Evolutionary conservation across 768 basidiomycete genomes (phyloP), one percentile per base, ranked within the genome.

Genomic region (Dentipellis sp.): DNA sequence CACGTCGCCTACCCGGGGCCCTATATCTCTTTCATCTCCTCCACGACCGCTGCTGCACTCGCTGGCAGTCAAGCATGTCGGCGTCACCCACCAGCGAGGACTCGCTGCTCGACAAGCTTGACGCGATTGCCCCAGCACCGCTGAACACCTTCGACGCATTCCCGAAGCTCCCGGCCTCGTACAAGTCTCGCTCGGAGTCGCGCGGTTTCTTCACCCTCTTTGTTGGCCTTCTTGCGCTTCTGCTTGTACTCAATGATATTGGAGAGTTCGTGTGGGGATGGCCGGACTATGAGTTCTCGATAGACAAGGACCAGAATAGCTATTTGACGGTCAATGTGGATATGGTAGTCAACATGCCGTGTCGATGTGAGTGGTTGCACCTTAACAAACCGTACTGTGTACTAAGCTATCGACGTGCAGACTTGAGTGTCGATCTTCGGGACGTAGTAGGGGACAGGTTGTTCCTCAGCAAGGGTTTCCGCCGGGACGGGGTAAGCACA

Each of bases 371-470:
- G 92, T 81, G 12, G 16, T 22, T 50, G 19, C 6, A 34, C 2
- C 14, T 17, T 5, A 48, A 35, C 35, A 35, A 50, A 11, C 54
- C 4, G 16, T 17, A 38, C 10, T 36, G 16, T 16, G 11, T 52
- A 55, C 51, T 35, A 10, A 10, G 3, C 29, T 60, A 40, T 34
- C 52, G 35, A 10, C 2, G 10, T 35, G 34, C 60, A 97, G 94
- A 78, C 66, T 73, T 98, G 52, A 85, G 82, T 50, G 87, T 97
- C 22, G 95, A 98, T 67, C 67, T 99, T 58, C 76, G 94, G 56
- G 95, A 99, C 67, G 89, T 88, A 0, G 78, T 97, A n/a, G 95
- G 95, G 2, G 95, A 99, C 68, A 77, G 95, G 42, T 65, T 99
- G 35, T 88, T 86, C 67, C 78, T 98, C 57, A 93, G 82, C 63